These are phyloP conservation scores for Collybiopsis confluens DNA, from an alignment of 768 basidiomycete species.

Conservation along the genomic window DNA sequence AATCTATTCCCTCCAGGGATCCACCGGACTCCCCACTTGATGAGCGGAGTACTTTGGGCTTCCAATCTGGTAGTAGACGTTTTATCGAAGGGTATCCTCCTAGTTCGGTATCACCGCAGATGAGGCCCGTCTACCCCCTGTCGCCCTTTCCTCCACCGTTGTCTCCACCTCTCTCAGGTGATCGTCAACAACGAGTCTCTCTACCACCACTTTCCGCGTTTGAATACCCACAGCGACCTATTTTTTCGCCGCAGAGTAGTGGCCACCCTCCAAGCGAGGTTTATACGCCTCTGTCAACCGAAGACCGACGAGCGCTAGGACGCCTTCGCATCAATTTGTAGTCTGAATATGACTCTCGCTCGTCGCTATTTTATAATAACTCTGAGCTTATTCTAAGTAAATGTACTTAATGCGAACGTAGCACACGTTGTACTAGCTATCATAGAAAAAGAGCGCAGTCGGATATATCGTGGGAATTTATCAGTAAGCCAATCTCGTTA, in stretches of 20 bases:
- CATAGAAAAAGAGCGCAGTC: no score
- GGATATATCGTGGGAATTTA: no score
- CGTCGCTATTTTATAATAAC: no score
- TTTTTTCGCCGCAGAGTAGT: slow-evolving; percentile 19
- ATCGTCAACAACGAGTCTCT: slow-evolving; percentile 14
- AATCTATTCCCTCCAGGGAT: slow-evolving; percentile 41
- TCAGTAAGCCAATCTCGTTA: no score
- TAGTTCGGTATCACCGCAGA: slow-evolving; percentile 5
- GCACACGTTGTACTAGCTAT: no score
- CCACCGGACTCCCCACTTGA: slow-evolving; percentile 43
- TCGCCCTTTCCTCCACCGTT: slow-evolving; percentile 12
- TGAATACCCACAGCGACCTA: slow-evolving; percentile 11
- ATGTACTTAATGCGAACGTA: no score
- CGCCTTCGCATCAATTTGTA: slow-evolving; percentile 52
- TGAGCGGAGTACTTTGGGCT: slow-evolving; percentile 29
- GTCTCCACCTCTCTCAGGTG: slow-evolving; percentile 7
- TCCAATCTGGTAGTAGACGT: not conserved
- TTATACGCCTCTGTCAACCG: slow-evolving; percentile 44
- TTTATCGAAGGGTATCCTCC: slow-evolving; percentile 1
- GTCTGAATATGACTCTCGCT: no score
- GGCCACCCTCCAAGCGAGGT: slow-evolving; percentile 14
- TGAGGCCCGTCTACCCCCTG: slow-evolving; percentile 13
- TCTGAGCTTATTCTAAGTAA: no score
- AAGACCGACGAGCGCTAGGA: slow-evolving; percentile 55
- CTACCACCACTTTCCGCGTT: slow-evolving; percentile 19